Evolutionary conservation across 768 basidiomycete species (phyloP), one percentile per base, ranked within the genome.

Genomic region (Auriscalpium microsporum): DNA sequence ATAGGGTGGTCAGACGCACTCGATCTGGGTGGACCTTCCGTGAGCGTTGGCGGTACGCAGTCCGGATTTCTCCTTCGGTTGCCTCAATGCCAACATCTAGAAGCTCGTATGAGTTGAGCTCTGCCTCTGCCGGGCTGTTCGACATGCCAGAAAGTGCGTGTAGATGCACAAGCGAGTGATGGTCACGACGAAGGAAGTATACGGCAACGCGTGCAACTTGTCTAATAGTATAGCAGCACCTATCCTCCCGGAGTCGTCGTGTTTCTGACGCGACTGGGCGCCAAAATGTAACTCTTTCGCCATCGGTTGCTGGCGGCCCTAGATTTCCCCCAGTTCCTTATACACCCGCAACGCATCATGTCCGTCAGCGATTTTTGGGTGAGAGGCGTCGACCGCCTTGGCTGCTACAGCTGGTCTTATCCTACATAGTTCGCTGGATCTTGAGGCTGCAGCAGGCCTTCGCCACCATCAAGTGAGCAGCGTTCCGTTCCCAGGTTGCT

Each of bases 1-100:
- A 48, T 38, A 53, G n/a, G 23, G 49, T 19, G 21, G 46, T 42
- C 10, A 58, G 58, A 76, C 80, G 58, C 61, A 90, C 90, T 65
- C 88, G 80, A 65, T 92, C 90, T 33, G 90, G 90, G 70, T 93
- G 90, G 37, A 91, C 87, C 72, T 90, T 91, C 62, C 90, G 76
- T 1, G 90, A 91, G 33, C 81, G 75, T 56, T 87, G 77, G 42
- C 90, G 78, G 62, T 91, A 93, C 0, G 90, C 88, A 3, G 83
- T 87, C 55, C 80, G 78, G 52, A 93, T 87, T 59, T 90, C 89
- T 50, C 81, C 78, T 56, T 91, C 88, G 34, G 85, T 85, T 16
- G 84, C 77, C 59, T 89, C 87, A 42, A 74, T 62, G 7, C 73
- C 72, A 34, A 91, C 60, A 3, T 74, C 78, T 1, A 92, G 72